phyloP scores from a whole-genome alignment of 2,329 filamentous ascomycete species.

The Botrytis deweyae region DNA sequence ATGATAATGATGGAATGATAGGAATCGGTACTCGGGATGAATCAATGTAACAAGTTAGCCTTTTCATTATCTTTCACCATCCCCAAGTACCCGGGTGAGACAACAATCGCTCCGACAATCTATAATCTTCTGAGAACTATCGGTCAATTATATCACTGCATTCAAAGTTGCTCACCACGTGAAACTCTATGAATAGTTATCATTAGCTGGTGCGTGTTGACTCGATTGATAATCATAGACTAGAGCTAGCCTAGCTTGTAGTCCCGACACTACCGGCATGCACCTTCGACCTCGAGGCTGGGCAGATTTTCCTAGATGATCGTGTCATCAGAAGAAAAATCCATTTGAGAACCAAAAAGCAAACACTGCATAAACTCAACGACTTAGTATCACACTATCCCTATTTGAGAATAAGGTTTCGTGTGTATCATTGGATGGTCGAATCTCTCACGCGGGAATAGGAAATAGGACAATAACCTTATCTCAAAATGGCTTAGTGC shows the following conservation, averaged over 20 bases:
- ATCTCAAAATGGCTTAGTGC: neutral
- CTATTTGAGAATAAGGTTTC: neutral
- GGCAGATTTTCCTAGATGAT: neutral
- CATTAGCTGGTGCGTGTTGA: neutral
- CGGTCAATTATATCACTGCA: neutral
- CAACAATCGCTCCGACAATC: neutral
- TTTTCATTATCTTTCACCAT: neutral
- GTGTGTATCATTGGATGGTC: neutral
- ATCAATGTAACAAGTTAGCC: neutral
- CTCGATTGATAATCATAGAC: neutral
- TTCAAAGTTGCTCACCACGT: neutral
- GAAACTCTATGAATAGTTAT: neutral
- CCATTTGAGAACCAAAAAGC: neutral
- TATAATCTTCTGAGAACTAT: neutral
- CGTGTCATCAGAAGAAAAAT: neutral
- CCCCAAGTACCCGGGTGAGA: neutral
- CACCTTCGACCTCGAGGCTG: neutral
- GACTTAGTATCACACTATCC: neutral
- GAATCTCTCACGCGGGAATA: neutral
- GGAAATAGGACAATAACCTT: neutral
- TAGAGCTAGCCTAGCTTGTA: neutral
- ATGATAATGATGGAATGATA: conserved; percentile 2
- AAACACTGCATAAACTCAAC: neutral
- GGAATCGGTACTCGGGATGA: neutral
- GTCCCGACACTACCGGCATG: neutral